Evolutionary conservation across 2,329 filamentous ascomycete species (phyloP).

Genomic region (Coleophoma eucalyptorum): DNA sequence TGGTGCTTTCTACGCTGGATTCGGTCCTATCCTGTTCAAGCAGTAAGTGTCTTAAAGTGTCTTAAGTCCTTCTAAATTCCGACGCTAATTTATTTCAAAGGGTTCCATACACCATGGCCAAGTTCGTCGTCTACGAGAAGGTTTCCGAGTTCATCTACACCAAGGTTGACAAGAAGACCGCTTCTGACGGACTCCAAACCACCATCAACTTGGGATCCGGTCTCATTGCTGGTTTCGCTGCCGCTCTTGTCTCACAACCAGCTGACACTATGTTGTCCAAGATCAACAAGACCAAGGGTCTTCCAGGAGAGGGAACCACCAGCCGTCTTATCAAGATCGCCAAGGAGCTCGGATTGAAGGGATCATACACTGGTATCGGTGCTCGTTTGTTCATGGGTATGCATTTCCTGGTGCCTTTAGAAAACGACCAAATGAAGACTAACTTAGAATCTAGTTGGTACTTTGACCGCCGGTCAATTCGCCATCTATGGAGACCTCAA

Average conservation of each 20-base stretch:
- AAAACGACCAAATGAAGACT: background rate
- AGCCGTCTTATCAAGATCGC: slow-evolving; percentile 83
- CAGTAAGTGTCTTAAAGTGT: slow-evolving; percentile 53
- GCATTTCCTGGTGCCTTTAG: slow-evolving; percentile 1
- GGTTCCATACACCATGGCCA: slow-evolving; percentile 91
- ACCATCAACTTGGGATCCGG: slow-evolving; percentile 76
- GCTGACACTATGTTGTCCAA: slow-evolving; percentile 92
- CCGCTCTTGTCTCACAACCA: slow-evolving; percentile 82
- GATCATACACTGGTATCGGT: slow-evolving; percentile 77
- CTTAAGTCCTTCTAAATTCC: slow-evolving; percentile 7
- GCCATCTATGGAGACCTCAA: slow-evolving; percentile 82
- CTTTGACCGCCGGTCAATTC: slow-evolving; percentile 76
- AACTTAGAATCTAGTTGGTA: slow-evolving; percentile 47
- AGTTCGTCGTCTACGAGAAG: slow-evolving; percentile 94
- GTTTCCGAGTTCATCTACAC: slow-evolving; percentile 71
- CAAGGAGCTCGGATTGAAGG: slow-evolving; percentile 77
- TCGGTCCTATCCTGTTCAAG: slow-evolving; percentile 83
- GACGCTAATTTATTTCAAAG: slow-evolving; percentile 34
- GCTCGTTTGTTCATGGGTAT: slow-evolving; percentile 67
- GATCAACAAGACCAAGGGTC: slow-evolving; percentile 93
- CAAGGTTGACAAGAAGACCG: slow-evolving; percentile 64
- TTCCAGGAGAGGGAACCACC: slow-evolving; percentile 79
- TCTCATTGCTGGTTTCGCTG: slow-evolving; percentile 80
- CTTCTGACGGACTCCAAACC: slow-evolving; percentile 69
- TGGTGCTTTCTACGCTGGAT: slow-evolving; percentile 86